phyloP scores from a whole-genome alignment of 768 basidiomycete genomes.

The Calocybe cyanea region DNA sequence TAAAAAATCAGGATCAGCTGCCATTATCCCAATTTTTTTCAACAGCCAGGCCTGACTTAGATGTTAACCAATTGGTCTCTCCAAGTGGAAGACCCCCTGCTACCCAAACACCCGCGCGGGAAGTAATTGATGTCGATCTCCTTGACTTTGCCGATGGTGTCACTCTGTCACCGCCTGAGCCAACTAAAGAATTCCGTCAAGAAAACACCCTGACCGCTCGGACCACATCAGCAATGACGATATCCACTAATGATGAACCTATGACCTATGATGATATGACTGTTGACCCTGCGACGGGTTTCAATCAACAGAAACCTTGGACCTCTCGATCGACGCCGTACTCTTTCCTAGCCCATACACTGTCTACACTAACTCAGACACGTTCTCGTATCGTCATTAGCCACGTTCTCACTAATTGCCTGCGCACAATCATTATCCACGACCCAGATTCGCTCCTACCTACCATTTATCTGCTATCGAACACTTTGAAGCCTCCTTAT shows the following conservation, averaged over 20 bases:
- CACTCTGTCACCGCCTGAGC: not conserved
- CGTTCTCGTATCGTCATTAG: conserved; percentile 70
- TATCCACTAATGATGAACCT: not conserved
- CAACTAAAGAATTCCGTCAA: not conserved
- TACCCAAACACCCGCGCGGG: not conserved
- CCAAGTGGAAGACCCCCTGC: not conserved
- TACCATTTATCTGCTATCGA: conserved; percentile 80
- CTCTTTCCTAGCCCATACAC: conserved; percentile 64
- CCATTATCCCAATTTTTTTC: conserved; percentile 11
- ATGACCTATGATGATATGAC: conserved; percentile 27
- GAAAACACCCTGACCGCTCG: not conserved
- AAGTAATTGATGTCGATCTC: conserved; percentile 12
- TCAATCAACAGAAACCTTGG: conserved; percentile 42
- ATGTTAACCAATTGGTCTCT: not conserved
- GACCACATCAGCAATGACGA: not conserved
- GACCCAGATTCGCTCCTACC: conserved; percentile 69
- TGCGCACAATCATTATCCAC: conserved; percentile 62
- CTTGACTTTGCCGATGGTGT: not conserved
- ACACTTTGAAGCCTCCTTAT: conserved; percentile 75
- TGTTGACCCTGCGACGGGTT: conserved; percentile 48
- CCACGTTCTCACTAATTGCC: conserved; percentile 67
- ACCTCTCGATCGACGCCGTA: conserved; percentile 50
- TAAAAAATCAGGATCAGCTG: conserved; percentile 1
- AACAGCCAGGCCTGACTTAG: not conserved
- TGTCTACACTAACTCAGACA: conserved; percentile 58